Conservation (phyloP, 306 rosid species). For the Begonia fuchsioides region DNA sequence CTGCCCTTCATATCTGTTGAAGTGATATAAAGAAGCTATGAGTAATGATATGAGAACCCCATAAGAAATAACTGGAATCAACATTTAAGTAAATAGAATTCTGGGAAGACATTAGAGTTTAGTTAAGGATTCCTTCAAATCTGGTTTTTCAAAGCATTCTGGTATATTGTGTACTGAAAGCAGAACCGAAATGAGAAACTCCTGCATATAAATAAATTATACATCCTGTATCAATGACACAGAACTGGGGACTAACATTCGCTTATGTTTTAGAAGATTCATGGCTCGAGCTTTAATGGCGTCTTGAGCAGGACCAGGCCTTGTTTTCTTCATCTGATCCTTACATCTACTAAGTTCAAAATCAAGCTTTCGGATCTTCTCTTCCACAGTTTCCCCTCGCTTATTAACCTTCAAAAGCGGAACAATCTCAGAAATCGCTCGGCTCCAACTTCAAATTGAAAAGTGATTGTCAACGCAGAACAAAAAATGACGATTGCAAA, state of each 20-base stretch:
- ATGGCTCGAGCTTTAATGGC: conserved; percentile 87
- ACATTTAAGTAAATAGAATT: too few species aligned
- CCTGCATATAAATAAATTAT: too few species aligned
- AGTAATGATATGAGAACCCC: background rate
- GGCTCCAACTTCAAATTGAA: too few species aligned
- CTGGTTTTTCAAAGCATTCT: too few species aligned
- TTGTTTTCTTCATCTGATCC: conserved; percentile 87
- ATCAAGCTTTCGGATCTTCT: conserved; percentile 78
- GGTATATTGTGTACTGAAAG: too few species aligned
- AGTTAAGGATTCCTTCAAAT: too few species aligned
- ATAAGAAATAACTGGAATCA: background rate
- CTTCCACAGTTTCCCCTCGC: conserved; percentile 85
- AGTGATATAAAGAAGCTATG: background rate
- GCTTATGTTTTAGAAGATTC: conserved; percentile 91
- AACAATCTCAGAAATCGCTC: too few species aligned
- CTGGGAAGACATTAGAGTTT: too few species aligned
- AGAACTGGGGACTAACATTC: conserved; percentile 39
- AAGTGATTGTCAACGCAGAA: background rate
- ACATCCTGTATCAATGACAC: background rate
- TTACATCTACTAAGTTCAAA: conserved; percentile 71
- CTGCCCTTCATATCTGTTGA: conserved; percentile 92
- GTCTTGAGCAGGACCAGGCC: conserved; percentile 94
- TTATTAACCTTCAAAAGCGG: conserved; percentile 39
- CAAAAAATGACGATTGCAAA: too few species aligned
- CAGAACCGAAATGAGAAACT: too few species aligned